phyloP scores from a whole-genome alignment of 2,329 filamentous ascomycete genomes.

The Colletotrichum sp. region DNA sequence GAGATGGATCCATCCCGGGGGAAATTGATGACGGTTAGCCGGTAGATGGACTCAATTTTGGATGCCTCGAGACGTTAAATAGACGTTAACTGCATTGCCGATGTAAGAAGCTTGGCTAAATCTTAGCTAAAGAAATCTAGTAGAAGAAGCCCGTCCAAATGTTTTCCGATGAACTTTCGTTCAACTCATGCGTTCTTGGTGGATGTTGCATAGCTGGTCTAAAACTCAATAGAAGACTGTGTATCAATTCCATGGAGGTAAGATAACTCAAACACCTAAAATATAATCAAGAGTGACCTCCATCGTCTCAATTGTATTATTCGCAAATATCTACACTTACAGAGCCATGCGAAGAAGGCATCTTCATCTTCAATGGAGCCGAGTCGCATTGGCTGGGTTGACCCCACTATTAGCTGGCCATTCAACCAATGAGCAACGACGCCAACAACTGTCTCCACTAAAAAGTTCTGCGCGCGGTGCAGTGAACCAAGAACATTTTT shows the following conservation, averaged over 20 bases:
- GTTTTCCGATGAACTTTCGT: background rate
- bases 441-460: background rate
- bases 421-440: background rate
- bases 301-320: background rate
- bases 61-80: background rate
- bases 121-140: background rate
- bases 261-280: background rate
- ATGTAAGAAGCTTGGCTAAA: background rate
- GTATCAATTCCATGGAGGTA: background rate
- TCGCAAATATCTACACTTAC: background rate
- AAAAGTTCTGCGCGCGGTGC: constrained; percentile 22
- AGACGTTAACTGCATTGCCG: background rate
- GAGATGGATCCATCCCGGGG: background rate
- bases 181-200: accelerated
- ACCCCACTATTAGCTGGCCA: background rate
- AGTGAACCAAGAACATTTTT: constrained; percentile 16
- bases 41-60: background rate
- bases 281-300: background rate
- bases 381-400: background rate
- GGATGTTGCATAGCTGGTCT: background rate
- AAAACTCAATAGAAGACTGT: background rate
- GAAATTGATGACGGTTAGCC: background rate
- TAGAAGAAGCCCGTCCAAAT: background rate
- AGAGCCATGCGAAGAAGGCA: background rate
- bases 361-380: background rate